Evolutionary conservation across 345 rosid genomes (phyloP).

Genomic region (Brassica rapa): DNA sequence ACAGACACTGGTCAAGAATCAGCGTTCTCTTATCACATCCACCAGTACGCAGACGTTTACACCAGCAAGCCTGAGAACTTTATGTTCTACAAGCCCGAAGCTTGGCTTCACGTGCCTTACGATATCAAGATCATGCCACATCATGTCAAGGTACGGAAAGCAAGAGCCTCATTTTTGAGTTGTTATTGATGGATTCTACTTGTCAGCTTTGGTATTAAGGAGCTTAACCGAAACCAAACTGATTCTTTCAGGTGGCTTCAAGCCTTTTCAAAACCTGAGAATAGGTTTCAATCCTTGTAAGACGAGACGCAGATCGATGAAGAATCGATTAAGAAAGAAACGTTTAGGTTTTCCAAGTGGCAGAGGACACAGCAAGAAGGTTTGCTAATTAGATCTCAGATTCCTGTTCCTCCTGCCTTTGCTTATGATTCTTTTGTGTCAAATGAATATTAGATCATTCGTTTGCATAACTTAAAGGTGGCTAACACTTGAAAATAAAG

Average conservation of each 20-base stretch:
- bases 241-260: conserved; percentile 61
- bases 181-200: neutral
- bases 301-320: neutral
- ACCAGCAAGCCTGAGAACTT: conserved; percentile 95
- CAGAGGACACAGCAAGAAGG: conserved; percentile 14
- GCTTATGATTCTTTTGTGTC: conserved; percentile 11
- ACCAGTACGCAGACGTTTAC: conserved; percentile 89
- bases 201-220: neutral
- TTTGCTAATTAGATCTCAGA: neutral
- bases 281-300: conserved; percentile 8
- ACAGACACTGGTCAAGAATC: conserved; percentile 94
- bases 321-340: neutral
- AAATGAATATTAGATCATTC: conserved; percentile 15
- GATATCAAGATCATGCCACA: conserved; percentile 98
- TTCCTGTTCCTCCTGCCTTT: conserved; percentile 7
- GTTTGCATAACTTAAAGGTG: conserved; percentile 11
- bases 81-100: conserved; percentile 70
- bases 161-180: neutral
- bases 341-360: conserved; percentile 4
- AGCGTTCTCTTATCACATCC: conserved; percentile 93
- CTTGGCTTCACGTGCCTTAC: conserved; percentile 92
- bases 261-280: conserved; percentile 51
- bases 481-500: conserved; percentile 20
- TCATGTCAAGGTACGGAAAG: conserved; percentile 74
- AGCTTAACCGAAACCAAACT: neutral